These are phyloP conservation scores for Xylariales sp. DNA, from an alignment of 2,329 filamentous ascomycete genomes.

Conservation along the genomic window DNA sequence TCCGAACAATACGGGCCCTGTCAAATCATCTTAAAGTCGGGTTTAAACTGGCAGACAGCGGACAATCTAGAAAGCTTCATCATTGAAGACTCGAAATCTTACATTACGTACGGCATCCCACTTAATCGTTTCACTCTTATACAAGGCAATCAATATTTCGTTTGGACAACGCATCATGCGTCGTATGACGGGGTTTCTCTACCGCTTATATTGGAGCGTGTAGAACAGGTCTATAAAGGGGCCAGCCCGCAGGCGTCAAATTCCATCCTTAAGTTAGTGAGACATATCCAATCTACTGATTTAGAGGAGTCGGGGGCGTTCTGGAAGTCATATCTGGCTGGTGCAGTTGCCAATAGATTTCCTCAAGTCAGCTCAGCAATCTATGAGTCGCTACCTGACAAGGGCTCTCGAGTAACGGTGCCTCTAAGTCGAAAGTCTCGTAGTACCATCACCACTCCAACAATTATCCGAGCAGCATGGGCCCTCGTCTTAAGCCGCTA, in stretches of 20 bases:
- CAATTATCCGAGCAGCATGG: not conserved
- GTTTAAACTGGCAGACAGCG: no score
- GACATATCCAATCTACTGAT: not conserved
- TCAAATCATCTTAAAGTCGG: no score
- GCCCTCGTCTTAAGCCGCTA: not conserved
- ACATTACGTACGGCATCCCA: no score
- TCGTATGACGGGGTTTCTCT: no score
- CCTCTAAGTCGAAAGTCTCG: not conserved
- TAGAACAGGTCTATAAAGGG: not conserved
- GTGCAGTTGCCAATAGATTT: not conserved
- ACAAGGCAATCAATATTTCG: no score
- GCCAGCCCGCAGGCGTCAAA: not conserved
- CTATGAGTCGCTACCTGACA: not conserved
- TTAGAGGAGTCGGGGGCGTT: not conserved
- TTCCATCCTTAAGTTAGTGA: not conserved
- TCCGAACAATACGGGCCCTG: no score
- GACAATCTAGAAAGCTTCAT: no score
- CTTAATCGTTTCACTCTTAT: no score
- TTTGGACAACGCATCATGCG: no score
- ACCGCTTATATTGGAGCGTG: not conserved
- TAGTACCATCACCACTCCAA: not conserved
- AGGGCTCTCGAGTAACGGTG: not conserved
- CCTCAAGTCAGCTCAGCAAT: not conserved
- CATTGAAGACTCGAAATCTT: no score
- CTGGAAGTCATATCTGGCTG: not conserved